Evolutionary conservation across 164 flowering plant species (phyloP), one percentile per base, ranked within the genome.

Genomic region (Sedum album): DNA sequence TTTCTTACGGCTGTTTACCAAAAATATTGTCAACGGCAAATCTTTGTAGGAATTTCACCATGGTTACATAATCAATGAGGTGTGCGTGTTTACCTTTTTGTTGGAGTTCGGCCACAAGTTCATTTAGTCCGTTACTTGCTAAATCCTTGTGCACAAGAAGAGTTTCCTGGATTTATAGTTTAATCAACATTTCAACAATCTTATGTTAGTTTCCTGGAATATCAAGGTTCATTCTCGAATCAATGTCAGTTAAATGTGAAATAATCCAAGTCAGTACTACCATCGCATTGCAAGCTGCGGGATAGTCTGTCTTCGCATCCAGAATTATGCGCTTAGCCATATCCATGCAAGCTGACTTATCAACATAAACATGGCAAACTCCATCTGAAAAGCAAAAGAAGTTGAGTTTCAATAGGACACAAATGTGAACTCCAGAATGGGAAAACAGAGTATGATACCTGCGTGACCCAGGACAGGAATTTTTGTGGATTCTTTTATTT

Each of bases 401-500:
- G 7, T 41, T 36, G 26, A 60, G 7, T 2, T 70, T 70, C 38
- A 53, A 21, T 21, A 39, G 31, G 69, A 67, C 25, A 51, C n/a
- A 2, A 21, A n/a, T 1, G 3, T 57, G 2, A 2, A 57, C 6
- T 10, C 33, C 20, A 57, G 13, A 57, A 57, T 26, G 33, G 62
- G 33, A 13, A 26, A 55, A 26, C 11, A 10, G 5, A 55, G 10
- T 55, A 55, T 6, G 18, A 57, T 57, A 92, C 97, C 94, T 30
- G 94, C 83, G 81, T 88, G 97, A 57, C 96, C 97, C 42, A 89
- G 85, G 75, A 89, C 96, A 63, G 97, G 96, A 76, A 92, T 92
- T 77, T 87, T 92, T 33, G 96, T 92, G n/a, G 85, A 78, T 33
- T 81, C 80, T 79, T 88, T 89, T 53, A 92, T 89, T 77, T 89